phyloP scores from a whole-genome alignment of 352 stramenopile species.

The Phytophthora lateralis region DNA sequence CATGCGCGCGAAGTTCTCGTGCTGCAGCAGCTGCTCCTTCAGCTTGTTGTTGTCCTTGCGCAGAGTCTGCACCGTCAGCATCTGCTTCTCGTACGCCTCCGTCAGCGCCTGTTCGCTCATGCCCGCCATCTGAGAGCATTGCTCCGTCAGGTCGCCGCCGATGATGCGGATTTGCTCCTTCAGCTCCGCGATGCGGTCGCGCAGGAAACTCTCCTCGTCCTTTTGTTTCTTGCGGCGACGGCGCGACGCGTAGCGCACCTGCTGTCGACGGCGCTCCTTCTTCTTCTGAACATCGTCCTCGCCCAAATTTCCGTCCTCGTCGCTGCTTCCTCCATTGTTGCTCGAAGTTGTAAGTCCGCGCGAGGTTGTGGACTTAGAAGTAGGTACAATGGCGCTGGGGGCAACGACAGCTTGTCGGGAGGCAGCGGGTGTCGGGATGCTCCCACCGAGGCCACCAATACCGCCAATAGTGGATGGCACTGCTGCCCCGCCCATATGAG shows the following conservation, averaged over 20 bases:
- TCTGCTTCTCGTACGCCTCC: conserved; percentile 84
- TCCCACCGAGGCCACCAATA: conserved; percentile 20
- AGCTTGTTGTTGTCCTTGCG: conserved; percentile 87
- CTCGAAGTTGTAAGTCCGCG: conserved; percentile 25
- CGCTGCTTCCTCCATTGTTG: conserved; percentile 58
- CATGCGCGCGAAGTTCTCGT: conserved; percentile 87
- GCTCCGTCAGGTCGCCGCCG: conserved; percentile 71
- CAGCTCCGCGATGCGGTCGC: conserved; percentile 81
- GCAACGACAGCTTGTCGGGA: conserved; percentile 25
- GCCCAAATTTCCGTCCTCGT: conserved; percentile 51
- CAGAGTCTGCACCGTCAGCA: conserved; percentile 78
- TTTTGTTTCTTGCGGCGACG: conserved; percentile 86
- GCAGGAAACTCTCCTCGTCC: conserved; percentile 82
- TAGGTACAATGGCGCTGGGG: conserved; percentile 49
- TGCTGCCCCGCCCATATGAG: conserved; percentile 5
- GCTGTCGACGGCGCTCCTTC: conserved; percentile 78
- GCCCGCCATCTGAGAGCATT: conserved; percentile 80
- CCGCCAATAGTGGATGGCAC: conserved; percentile 10
- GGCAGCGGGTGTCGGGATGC: conserved; percentile 13
- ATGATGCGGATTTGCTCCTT: conserved; percentile 89
- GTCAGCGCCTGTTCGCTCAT: conserved; percentile 84
- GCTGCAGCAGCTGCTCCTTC: conserved; percentile 80
- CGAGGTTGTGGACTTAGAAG: background rate
- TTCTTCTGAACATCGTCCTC: conserved; percentile 77
- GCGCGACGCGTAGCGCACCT: conserved; percentile 80